Evolutionary conservation across 192 early-diverging fungal genomes (phyloP), one percentile per base, ranked within the genome.

Genomic region (Anaeromyces robustus): DNA sequence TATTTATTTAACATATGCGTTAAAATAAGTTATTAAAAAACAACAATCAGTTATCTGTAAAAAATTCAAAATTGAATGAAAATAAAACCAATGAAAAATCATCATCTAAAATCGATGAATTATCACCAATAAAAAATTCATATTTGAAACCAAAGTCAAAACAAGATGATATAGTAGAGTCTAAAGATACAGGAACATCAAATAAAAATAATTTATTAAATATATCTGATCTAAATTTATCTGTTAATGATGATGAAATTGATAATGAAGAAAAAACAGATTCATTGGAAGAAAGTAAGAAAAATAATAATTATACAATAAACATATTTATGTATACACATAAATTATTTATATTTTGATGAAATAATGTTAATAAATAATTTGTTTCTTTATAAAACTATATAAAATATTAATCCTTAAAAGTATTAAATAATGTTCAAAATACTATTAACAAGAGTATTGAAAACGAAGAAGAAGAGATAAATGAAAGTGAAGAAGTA

Each of bases 401-500:
- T n/a, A n/a, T n/a, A n/a, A n/a, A n/a, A n/a, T n/a, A n/a, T n/a
- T n/a, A n/a, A n/a, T n/a, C n/a, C n/a, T n/a, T n/a, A n/a, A 77
- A 80, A 30, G 80, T 39, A 77, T 22, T 34, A 39, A 7, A 78
- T 28, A 28, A 82, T 32, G 81, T 80, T 77, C 80, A 79, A 78
- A 80, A 84, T 30, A 82, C 32, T 28, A n/a, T n/a, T n/a, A n/a
- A n/a, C n/a, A n/a, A n/a, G n/a, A n/a, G n/a, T n/a, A n/a, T n/a
- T n/a, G n/a, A n/a, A n/a, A n/a, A n/a, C n/a, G n/a, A n/a, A n/a
- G 19, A 79, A 19, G 26, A 34, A 19, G 82, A 83, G 2, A 80
- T 80, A 7, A 80, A 83, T 30, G 77, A 83, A 7, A 43, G 78
- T 37, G 79, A 80, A 30, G 79, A 82, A 16, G 77, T n/a, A 3